phyloP scores from a whole-genome alignment of 768 basidiomycete genomes.

The Albatrellus ellisii region DNA sequence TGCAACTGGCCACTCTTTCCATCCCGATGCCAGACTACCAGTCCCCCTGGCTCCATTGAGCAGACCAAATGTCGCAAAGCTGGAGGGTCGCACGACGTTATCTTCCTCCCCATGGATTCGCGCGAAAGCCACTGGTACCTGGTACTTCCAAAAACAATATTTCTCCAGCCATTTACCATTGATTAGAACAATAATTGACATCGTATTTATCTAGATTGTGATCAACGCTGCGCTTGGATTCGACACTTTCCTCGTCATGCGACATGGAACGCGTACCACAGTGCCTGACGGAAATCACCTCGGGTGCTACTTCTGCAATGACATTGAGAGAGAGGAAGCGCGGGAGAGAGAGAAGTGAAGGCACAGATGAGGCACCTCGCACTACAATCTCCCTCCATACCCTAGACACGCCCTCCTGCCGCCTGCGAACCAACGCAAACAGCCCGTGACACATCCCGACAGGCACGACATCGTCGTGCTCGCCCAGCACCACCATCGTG shows the following conservation, averaged over 20 bases:
- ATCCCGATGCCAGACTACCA: constrained; percentile 99
- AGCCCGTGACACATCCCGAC: constrained; percentile 23
- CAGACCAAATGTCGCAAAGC: constrained; percentile 51
- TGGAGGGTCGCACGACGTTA: constrained; percentile 82
- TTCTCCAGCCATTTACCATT: neutral
- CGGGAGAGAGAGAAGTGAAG: too few species aligned
- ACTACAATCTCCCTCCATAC: too few species aligned
- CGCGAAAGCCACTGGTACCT: constrained; percentile 88
- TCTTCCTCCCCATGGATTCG: constrained; percentile 95
- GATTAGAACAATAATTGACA: too few species aligned
- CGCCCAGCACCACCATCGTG: constrained; percentile 27
- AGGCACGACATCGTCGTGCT: constrained; percentile 35
- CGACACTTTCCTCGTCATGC: constrained; percentile 94
- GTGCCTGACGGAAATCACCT: constrained; percentile 28
- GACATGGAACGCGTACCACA: constrained; percentile 60
- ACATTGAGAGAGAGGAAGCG: too few species aligned
- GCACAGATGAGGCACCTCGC: too few species aligned
- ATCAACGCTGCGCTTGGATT: constrained; percentile 93
- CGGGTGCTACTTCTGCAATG: constrained; percentile 98
- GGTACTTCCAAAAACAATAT: constrained; percentile 80
- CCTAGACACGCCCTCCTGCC: too few species aligned
- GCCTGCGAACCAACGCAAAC: too few species aligned
- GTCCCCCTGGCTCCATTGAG: constrained; percentile 35
- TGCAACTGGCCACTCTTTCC: constrained; percentile 63
- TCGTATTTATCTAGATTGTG: constrained; percentile 49